Evolutionary conservation across 768 basidiomycete genomes (phyloP).

Genomic region (Hysterangium stoloniferum): DNA sequence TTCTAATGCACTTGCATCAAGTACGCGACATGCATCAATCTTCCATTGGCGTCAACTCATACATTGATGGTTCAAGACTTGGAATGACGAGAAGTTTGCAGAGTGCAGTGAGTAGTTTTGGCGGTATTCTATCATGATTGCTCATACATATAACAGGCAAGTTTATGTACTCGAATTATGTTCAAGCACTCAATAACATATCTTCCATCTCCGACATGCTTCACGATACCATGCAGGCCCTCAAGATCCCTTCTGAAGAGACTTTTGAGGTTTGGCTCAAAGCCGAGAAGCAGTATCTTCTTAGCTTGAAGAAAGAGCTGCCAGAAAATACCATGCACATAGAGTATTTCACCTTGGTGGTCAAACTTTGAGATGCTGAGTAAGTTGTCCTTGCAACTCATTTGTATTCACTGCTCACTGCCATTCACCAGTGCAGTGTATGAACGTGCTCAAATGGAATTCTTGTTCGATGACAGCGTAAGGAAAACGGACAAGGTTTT

Average conservation of each 20-base stretch:
- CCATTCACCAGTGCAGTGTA: no score
- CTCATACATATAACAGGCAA: not conserved
- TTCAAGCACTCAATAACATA: not conserved
- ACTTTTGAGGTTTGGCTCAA: not conserved
- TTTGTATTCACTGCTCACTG: no score
- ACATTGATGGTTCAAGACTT: constrained; percentile 16
- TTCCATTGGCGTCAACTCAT: constrained; percentile 26
- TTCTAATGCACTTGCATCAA: constrained; percentile 20
- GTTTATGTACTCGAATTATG: constrained; percentile 2
- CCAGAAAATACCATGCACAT: no score
- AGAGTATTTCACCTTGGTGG: no score
- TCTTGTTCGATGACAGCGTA: no score
- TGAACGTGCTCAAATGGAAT: no score
- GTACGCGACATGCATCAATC: constrained; percentile 16
- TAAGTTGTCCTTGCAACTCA: no score
- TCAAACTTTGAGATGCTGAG: no score
- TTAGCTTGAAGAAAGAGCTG: not conserved
- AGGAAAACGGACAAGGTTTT: no score
- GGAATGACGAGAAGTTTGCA: constrained; percentile 18
- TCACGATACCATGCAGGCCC: not conserved
- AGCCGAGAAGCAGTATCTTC: not conserved
- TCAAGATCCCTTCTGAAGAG: not conserved
- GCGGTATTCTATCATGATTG: not conserved
- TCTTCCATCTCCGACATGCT: not conserved
- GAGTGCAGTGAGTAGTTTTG: constrained; percentile 15